phyloP scores from a whole-genome alignment of 371 early-diverging fungal species.

The Mortierella sp. region DNA sequence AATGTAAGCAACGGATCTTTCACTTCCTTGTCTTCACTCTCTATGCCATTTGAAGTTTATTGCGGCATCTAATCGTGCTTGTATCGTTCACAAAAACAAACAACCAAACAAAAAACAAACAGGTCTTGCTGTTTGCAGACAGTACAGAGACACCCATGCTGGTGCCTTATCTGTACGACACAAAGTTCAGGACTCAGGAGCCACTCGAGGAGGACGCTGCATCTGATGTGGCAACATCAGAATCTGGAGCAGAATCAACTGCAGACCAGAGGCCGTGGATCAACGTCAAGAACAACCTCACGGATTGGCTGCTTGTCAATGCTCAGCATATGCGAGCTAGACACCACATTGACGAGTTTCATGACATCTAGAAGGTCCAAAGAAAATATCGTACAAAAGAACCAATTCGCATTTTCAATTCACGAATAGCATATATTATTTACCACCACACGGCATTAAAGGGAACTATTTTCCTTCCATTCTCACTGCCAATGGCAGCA shows the following conservation, averaged over 20 bases:
- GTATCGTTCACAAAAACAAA: no score
- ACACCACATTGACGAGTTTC: constrained; percentile 69
- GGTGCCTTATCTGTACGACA: constrained; percentile 71
- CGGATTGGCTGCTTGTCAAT: constrained; percentile 73
- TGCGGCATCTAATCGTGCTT: no score
- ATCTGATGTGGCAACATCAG: background rate
- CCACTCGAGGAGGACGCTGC: constrained; percentile 42
- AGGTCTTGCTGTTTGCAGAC: constrained; percentile 68
- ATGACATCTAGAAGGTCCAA: constrained; percentile 57
- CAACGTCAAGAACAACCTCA: constrained; percentile 71
- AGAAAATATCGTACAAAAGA: no score
- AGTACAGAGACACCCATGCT: constrained; percentile 63
- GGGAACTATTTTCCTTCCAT: no score
- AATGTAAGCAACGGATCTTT: constrained; percentile 58
- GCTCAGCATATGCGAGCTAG: constrained; percentile 66
- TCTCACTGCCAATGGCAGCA: no score
- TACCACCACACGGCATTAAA: no score
- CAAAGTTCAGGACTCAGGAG: constrained; percentile 61
- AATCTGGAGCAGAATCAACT: constrained; percentile 39
- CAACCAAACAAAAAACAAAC: no score
- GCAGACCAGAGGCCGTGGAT: constrained; percentile 58
- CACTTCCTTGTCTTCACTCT: background rate
- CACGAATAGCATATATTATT: no score
- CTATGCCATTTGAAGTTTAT: no score
- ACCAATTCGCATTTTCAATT: no score